Evolutionary conservation across 2,329 filamentous ascomycete genomes (phyloP), one percentile per base, ranked within the genome.

Genomic region (Coniochaeta sp.): DNA sequence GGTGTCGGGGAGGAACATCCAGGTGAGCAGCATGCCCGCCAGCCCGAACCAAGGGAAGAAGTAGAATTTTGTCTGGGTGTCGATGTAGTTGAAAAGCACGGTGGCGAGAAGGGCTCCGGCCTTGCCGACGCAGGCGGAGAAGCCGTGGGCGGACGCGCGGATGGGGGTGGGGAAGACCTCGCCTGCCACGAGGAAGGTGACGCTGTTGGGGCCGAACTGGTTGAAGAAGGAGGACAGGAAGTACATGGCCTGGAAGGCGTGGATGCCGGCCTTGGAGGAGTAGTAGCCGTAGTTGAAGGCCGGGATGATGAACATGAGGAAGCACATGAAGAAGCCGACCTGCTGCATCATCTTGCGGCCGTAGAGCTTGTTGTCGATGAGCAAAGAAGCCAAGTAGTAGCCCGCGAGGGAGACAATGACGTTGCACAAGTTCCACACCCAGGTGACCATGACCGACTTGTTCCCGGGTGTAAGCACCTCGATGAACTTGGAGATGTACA

Each of bases 181-280:
- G 40, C 90, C 92, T 40, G 92, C 92, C 31, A 95, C 89, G 59
- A 97, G 82, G 87, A 97, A 97, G 56, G 91, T 96, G 63, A 96
- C 91, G 46, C 84, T 86, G 79, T 97, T 97, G 70, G 92, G 92
- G 12, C 92, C 92, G 64, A 97, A 97, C 68, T 97, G 92, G 79
- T 96, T 96, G 85, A 97, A 97, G 78, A 97, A 97, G 22, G 89
- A 95, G 7, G 90, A 95, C 60, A 97, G 70, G 74, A 96, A 96
- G 79, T 96, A 96, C 90, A 97, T 96, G 65, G 91, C 84, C 75
- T 96, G 91, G 85, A 97, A 97, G n/a, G 79, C 76, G 64, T 89
- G 84, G 67, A 96, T 86, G 61, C 89, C 82, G 6, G 76, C 75
- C 1, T 78, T 73, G 48, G 75, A 76, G 18, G 81, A 90, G 76